Evolutionary conservation across 108 stramenopile species (phyloP).

Genomic region (Fragilaria crotonensis): DNA sequence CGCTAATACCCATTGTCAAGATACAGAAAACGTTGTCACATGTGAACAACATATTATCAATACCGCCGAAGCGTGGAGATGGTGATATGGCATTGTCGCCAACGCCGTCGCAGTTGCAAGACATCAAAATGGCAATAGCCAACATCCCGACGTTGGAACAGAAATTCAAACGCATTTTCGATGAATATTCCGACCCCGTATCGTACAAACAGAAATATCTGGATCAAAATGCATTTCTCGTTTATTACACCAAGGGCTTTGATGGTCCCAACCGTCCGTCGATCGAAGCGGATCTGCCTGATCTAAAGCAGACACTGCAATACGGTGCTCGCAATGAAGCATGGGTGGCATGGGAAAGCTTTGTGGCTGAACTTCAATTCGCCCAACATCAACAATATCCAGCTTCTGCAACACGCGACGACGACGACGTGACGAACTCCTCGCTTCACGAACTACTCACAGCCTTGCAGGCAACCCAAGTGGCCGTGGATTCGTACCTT

Average conservation of each 20-base stretch:
- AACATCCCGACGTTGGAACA: slow-evolving; percentile 48
- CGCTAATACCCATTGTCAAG: slow-evolving; percentile 45
- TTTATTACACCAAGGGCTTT: slow-evolving; percentile 82
- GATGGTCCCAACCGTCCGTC: slow-evolving; percentile 64
- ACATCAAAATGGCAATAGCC: slow-evolving; percentile 3
- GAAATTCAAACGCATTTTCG: slow-evolving; percentile 69
- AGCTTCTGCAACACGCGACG: not conserved
- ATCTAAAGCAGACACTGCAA: slow-evolving; percentile 49
- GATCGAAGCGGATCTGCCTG: slow-evolving; percentile 46
- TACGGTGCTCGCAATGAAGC: slow-evolving; percentile 77
- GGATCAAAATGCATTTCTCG: slow-evolving; percentile 82
- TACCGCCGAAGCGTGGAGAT: not conserved
- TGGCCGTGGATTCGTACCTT: slow-evolving; percentile 16
- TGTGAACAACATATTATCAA: slow-evolving; percentile 1
- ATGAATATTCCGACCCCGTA: slow-evolving; percentile 66
- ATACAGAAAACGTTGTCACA: slow-evolving; percentile 25
- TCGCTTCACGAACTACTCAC: slow-evolving; percentile 9
- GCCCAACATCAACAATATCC: not conserved
- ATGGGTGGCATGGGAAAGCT: slow-evolving; percentile 61
- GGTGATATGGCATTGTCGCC: not conserved
- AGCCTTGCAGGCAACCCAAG: slow-evolving; percentile 5
- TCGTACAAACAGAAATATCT: slow-evolving; percentile 81
- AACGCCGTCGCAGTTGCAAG: not conserved
- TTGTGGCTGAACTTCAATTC: slow-evolving; percentile 55
- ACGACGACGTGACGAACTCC: slow-evolving; percentile 10